These are phyloP conservation scores for Colletotrichum simmondsii DNA, from an alignment of 2,329 filamentous ascomycete species.

Conservation along the genomic window DNA sequence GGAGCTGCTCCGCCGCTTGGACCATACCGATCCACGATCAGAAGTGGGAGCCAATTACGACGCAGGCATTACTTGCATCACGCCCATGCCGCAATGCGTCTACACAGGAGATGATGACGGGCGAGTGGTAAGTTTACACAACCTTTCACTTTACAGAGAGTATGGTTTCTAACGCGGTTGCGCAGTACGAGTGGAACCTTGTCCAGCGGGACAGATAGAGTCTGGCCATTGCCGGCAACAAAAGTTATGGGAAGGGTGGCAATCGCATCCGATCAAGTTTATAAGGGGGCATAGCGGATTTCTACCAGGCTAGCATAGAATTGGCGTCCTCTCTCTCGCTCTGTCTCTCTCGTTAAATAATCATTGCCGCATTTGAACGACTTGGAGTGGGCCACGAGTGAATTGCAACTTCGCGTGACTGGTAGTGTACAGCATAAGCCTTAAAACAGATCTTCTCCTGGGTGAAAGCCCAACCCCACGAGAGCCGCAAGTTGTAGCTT, in stretches of 20 bases:
- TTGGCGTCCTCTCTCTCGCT: constrained; percentile 12
- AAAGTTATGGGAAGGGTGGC: background rate
- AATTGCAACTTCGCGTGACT: constrained; percentile 17
- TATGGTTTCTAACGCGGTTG: constrained; percentile 16
- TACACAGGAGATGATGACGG: constrained; percentile 97
- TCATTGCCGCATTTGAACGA: background rate
- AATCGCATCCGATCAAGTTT: constrained; percentile 14
- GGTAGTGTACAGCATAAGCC: constrained; percentile 27
- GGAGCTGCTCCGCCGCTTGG: constrained; percentile 82
- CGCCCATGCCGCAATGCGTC: constrained; percentile 83
- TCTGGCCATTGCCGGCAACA: constrained; percentile 38
- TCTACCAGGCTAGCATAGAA: constrained; percentile 26
- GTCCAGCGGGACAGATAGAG: constrained; percentile 67
- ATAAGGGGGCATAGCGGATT: constrained; percentile 34
- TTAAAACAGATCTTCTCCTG: background rate
- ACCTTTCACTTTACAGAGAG: accelerated
- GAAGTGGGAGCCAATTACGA: constrained; percentile 68
- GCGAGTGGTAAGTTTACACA: constrained; percentile 72
- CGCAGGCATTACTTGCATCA: constrained; percentile 85
- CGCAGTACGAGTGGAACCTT: constrained; percentile 72
- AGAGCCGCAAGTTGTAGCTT: background rate
- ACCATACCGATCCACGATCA: constrained; percentile 78
- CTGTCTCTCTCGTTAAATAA: constrained; percentile 1
- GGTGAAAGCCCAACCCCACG: background rate
- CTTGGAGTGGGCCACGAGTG: constrained; percentile 4